Conservation (phyloP, 768 basidiomycete genomes). For the Coprinellus micaceus region DNA sequence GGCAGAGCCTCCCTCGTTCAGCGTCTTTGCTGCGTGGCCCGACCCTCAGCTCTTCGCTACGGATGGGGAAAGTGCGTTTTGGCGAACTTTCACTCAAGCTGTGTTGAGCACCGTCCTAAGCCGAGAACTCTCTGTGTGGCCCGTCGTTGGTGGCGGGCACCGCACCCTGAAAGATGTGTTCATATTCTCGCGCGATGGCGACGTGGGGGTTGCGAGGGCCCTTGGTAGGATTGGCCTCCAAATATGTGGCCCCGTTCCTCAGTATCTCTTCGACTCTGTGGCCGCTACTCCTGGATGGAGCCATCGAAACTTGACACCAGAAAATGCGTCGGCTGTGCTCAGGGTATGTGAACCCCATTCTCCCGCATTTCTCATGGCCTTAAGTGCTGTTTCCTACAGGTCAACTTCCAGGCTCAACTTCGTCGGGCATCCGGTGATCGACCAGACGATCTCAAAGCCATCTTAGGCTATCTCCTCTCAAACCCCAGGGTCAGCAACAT, state of each 20-base stretch:
- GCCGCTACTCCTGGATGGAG: constrained; percentile 7
- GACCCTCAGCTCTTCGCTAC: constrained; percentile 25
- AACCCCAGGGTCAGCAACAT: constrained; percentile 27
- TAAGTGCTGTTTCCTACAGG: too few relatives aligned
- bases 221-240: constrained; percentile 30
- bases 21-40: constrained; percentile 42
- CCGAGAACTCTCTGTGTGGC: constrained; percentile 30
- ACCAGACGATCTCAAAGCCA: constrained; percentile 1
- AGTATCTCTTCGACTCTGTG: constrained; percentile 30
- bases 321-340: not conserved
- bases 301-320: constrained; percentile 8
- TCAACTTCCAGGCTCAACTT: too few relatives aligned
- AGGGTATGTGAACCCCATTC: not conserved
- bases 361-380: too few relatives aligned
- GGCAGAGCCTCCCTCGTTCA: constrained; percentile 13
- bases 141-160: constrained; percentile 19
- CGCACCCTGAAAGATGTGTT: constrained; percentile 14
- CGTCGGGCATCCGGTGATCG: not conserved
- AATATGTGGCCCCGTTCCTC: constrained; percentile 32
- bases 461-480: constrained; percentile 37
- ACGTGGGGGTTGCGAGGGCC: constrained; percentile 21
- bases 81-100: constrained; percentile 27
- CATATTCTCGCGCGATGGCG: constrained; percentile 22
- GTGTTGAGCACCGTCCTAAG: constrained; percentile 26
- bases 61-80: constrained; percentile 39